Conservation (phyloP, 176 grass and related monocot species). For the Aegilops tauschii region DNA sequence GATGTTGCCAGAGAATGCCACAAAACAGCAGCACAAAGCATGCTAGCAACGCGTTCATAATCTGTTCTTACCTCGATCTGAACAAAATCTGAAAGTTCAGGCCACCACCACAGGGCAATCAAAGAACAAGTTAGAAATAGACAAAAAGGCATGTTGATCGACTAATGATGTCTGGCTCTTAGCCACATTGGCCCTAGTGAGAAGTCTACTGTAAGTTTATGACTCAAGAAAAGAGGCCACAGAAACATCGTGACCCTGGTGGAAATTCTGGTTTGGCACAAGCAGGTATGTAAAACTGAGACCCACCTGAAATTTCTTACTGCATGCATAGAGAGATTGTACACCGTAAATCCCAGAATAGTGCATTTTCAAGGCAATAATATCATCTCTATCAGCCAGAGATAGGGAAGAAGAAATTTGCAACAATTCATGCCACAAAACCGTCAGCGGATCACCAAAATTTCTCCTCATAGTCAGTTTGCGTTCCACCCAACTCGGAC, state of each 20-base stretch:
- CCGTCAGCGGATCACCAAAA: not conserved
- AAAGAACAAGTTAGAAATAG: not conserved
- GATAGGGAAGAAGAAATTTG: not conserved
- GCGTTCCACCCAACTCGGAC: not conserved
- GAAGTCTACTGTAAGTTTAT: no score
- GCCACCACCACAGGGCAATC: not conserved
- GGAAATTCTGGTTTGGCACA: not conserved
- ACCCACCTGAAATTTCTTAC: not conserved
- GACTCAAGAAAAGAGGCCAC: no score
- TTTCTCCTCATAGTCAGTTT: not conserved
- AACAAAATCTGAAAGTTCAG: not conserved
- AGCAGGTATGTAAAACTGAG: no score
- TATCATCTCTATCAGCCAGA: not conserved
- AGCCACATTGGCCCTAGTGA: no score
- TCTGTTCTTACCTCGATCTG: not conserved
- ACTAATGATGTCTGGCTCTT: no score
- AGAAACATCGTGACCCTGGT: not conserved
- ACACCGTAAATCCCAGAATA: not conserved
- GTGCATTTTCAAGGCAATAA: not conserved
- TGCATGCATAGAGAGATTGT: not conserved
- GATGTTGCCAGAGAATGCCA: not conserved
- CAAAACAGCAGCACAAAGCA: not conserved
- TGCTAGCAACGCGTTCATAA: not conserved
- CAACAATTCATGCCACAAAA: constrained; percentile 10
- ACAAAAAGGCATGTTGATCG: not conserved